These are phyloP conservation scores for Macrocybe gigantea DNA, from an alignment of 768 basidiomycete species.

Conservation along the genomic window DNA sequence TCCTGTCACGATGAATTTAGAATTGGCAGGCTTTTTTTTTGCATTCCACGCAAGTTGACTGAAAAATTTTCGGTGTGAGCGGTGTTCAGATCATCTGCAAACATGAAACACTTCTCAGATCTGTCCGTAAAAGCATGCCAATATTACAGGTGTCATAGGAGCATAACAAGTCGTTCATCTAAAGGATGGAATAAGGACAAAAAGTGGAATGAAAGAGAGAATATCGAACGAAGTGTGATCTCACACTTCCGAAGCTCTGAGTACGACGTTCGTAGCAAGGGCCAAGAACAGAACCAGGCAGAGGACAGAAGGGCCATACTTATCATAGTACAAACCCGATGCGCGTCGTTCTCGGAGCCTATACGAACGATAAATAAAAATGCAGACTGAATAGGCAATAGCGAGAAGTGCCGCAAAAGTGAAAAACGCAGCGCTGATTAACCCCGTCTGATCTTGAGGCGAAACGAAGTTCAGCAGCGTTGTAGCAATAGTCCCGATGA, in stretches of 20 bases:
- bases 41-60: too few species aligned
- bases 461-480: conserved; percentile 83
- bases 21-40: too few species aligned
- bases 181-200: neutral
- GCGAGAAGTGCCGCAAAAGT: conserved; percentile 85
- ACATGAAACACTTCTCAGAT: too few species aligned
- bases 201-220: neutral
- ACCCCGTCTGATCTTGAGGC: conserved; percentile 64
- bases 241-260: conserved; percentile 56
- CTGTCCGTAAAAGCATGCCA: too few species aligned
- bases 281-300: conserved; percentile 66
- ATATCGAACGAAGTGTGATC: neutral
- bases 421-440: conserved; percentile 86
- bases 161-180: neutral
- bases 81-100: too few species aligned
- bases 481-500: conserved; percentile 87
- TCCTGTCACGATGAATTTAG: too few species aligned
- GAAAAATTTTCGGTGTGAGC: too few species aligned
- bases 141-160: neutral
- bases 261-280: conserved; percentile 67
- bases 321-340: conserved; percentile 84
- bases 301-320: conserved; percentile 76
- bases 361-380: conserved; percentile 73
- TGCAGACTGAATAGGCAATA: conserved; percentile 79
- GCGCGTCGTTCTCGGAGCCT: conserved; percentile 66